A percentile compares a stretch with the other conserved stretches of the same genome.
Conservation (phyloP, 495 filamentous ascomycete genomes). For the Trypethelium eluteriae region DNA sequence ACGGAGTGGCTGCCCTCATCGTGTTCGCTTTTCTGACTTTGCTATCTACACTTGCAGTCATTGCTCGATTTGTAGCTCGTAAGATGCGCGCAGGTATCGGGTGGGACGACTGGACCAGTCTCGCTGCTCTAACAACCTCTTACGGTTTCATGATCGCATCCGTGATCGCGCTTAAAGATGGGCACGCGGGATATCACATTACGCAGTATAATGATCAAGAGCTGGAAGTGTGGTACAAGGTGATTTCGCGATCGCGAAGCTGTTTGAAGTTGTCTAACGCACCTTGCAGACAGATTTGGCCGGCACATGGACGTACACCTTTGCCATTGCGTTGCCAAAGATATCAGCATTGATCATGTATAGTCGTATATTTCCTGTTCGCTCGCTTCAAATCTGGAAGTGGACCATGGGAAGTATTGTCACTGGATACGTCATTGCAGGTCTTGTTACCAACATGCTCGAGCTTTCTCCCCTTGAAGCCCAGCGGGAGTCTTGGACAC, state of each 20-base stretch:
- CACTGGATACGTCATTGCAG: constrained; percentile 12
- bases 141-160: background rate
- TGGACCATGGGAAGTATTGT: constrained; percentile 12
- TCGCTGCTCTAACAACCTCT: background rate
- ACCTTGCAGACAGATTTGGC: background rate
- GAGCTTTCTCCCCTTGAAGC: constrained; percentile 13
- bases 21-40: background rate
- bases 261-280: background rate
- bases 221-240: background rate
- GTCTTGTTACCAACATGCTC: constrained; percentile 10
- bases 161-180: background rate
- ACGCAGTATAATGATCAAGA: background rate
- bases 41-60: background rate
- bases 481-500: constrained; percentile 14
- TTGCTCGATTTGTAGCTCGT: background rate
- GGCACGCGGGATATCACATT: background rate
- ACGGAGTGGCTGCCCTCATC: background rate
- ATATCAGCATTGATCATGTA: constrained; percentile 16
- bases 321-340: constrained; percentile 15
- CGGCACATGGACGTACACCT: background rate
- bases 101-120: background rate
- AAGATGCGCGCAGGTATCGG: background rate
- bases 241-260: background rate
- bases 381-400: constrained; percentile 9
- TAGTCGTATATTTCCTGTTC: constrained; percentile 16